Evolutionary conservation across 768 basidiomycete genomes (phyloP).

Genomic region (Podaxis sp.): DNA sequence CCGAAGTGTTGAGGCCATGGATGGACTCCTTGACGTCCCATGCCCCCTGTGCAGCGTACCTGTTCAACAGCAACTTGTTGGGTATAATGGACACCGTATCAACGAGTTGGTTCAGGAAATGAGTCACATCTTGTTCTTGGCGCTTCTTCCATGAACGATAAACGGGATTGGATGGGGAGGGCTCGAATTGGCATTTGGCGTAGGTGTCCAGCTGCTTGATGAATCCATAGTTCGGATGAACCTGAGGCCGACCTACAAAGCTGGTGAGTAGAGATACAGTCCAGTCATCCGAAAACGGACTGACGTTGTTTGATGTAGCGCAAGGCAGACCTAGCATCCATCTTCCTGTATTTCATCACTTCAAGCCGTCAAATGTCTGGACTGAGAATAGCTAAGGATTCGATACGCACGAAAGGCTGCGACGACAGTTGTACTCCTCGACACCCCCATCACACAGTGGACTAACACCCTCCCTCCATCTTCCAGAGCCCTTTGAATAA

Average conservation of each 20-base stretch:
- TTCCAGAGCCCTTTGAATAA: conserved; percentile 56
- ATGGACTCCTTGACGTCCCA: not conserved
- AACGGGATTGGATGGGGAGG: conserved; percentile 32
- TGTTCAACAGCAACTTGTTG: conserved; percentile 47
- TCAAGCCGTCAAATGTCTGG: not conserved
- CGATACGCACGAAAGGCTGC: conserved; percentile 47
- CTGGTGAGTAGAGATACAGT: not conserved
- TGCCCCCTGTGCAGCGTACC: conserved; percentile 24
- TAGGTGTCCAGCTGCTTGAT: conserved; percentile 56
- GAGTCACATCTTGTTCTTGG: conserved; percentile 46
- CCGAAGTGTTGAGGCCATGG: not conserved
- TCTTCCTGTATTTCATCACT: conserved; percentile 48
- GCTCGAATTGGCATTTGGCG: conserved; percentile 43
- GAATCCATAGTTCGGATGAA: conserved; percentile 51
- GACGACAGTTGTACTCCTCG: conserved; percentile 59
- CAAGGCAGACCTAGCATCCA: conserved; percentile 40
- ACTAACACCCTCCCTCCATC: conserved; percentile 56
- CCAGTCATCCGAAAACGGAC: conserved; percentile 10
- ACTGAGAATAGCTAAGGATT: not conserved
- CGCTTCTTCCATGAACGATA: conserved; percentile 59
- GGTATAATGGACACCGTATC: conserved; percentile 51
- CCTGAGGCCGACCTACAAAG: conserved; percentile 30
- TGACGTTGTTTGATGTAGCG: conserved; percentile 46
- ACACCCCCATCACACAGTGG: conserved; percentile 73
- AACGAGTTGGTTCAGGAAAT: conserved; percentile 45